Evolutionary conservation across 1,284 basidiomycete species (phyloP), one percentile per base, ranked within the genome.

Genomic region (Malassezia caprae): DNA sequence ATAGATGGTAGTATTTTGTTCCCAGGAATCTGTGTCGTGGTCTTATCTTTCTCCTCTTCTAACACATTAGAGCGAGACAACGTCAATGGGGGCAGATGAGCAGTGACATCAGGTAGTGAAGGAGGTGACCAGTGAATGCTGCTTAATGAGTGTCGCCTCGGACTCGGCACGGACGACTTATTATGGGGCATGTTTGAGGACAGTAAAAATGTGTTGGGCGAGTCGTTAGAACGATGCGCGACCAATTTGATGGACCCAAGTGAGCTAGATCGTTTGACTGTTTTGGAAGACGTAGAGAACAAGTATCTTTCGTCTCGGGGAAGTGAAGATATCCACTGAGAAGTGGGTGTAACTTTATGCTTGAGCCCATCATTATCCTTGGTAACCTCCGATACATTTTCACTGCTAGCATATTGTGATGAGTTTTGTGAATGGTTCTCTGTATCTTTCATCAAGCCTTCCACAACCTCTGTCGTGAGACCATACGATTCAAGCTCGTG

Each of bases 401-500:
- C 19, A 21, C 37, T 39, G 37, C 19, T 19, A 12, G 19, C 10
- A 39, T 1, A 19, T 3, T 19, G 37, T 8, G 37, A 19, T 3
- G n/a, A 19, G 7, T 17, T 19, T 19, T 39, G 37, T 10, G 17
- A 19, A 19, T 6, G 8, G 10, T 39, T 7, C 11, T 62, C 63
- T 6, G 59, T 53, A 3, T 62, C 64, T 13, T 62, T 41, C 19
- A 81, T 73, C 8, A 82, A 75, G 47, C 77, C 76, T 47, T 80
- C 75, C n/a, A 83, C 76, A 0, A 83, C 78, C 6, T 79, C 77
- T 0, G 80, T 85, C 43, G 81, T 82, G 4, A 93, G 78, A 8
- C 90, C 90, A 48, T 91, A 78, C 7, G 82, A 80, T 8, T 83
- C 80, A 27, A 96, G 83, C 75, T 96, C 90, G 15, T 79, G 77